A percentile compares a stretch with the other conserved stretches of the same genome.
These are phyloP conservation scores for Oryza punctata DNA, from an alignment of 176 grass and related monocot species.

Conservation along the genomic window DNA sequence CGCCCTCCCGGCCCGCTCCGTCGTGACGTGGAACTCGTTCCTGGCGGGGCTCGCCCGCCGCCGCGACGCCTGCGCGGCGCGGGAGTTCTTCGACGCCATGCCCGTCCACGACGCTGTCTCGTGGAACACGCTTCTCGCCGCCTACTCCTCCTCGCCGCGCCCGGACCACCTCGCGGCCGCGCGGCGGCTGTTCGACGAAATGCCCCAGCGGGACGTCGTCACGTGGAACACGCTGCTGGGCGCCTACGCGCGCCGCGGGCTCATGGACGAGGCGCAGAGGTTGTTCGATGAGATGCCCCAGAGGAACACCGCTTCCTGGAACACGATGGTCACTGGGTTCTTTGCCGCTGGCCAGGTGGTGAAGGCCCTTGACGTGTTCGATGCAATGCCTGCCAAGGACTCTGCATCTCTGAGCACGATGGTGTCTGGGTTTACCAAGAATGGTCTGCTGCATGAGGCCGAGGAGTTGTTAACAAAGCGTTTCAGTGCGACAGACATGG, in stretches of 20 bases:
- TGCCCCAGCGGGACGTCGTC: slow-evolving; percentile 51
- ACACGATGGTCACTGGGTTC: slow-evolving; percentile 62
- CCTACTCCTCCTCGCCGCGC: slow-evolving; percentile 37
- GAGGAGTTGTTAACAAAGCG: slow-evolving; percentile 50
- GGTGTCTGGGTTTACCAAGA: slow-evolving; percentile 52
- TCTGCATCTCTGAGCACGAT: slow-evolving; percentile 41
- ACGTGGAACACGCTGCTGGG: slow-evolving; percentile 72
- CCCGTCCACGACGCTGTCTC: slow-evolving; percentile 52
- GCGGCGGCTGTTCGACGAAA: slow-evolving; percentile 59
- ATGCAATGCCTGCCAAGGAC: slow-evolving; percentile 57
- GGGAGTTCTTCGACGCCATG: slow-evolving; percentile 55
- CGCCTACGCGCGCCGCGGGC: slow-evolving; percentile 46
- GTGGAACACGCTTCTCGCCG: slow-evolving; percentile 66
- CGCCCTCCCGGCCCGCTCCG: slow-evolving; percentile 49
- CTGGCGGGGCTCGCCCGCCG: slow-evolving; percentile 55
- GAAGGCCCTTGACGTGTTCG: slow-evolving; percentile 53
- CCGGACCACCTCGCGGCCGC: slow-evolving; percentile 44
- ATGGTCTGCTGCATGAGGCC: slow-evolving; percentile 46
- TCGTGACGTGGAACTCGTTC: slow-evolving; percentile 74
- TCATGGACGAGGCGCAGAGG: slow-evolving; percentile 49
- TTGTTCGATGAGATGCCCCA: slow-evolving; percentile 57
- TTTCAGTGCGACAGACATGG: slow-evolving; percentile 24
- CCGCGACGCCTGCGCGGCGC: slow-evolving; percentile 32
- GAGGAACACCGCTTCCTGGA: slow-evolving; percentile 55
- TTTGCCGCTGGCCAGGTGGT: slow-evolving; percentile 45